Percentiles rank a stretch among this genome's conserved stretches.
These are phyloP conservation scores for Fusarium pseudonygamai DNA, from an alignment of 2,329 filamentous ascomycete species.

Conservation along the genomic window DNA sequence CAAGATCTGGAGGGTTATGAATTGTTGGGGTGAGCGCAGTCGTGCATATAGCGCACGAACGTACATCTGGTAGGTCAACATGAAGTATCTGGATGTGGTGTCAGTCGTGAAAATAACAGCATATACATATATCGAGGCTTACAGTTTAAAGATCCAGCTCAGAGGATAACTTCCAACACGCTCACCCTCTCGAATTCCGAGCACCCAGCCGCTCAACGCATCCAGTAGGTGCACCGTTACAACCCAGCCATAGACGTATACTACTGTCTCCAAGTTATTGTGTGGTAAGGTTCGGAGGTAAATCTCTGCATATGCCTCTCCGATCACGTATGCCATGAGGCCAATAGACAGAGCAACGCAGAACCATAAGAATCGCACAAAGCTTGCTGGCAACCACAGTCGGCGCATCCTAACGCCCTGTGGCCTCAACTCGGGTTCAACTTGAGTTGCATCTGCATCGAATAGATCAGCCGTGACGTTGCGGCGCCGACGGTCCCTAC, in stretches of 20 bases:
- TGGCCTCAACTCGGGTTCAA: conserved; percentile 38
- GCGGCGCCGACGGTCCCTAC: conserved; percentile 55
- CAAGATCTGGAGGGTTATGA: conserved; percentile 71
- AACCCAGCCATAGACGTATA: conserved; percentile 77
- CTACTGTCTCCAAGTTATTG: conserved; percentile 71
- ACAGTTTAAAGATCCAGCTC: conserved; percentile 77
- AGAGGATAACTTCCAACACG: conserved; percentile 75
- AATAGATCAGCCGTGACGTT: conserved; percentile 50
- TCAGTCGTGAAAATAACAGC: conserved; percentile 17
- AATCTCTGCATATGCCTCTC: conserved; percentile 75
- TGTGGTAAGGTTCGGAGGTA: conserved; percentile 74
- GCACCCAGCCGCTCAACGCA: conserved; percentile 71
- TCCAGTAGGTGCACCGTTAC: conserved; percentile 72
- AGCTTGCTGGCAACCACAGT: conserved; percentile 71
- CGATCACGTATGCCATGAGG: conserved; percentile 72
- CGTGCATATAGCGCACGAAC: conserved; percentile 75
- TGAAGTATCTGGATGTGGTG: conserved; percentile 61
- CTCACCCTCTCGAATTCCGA: conserved; percentile 72
- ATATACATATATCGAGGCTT: conserved; percentile 41
- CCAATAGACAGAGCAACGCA: conserved; percentile 70
- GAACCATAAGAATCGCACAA: conserved; percentile 76
- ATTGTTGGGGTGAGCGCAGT: conserved; percentile 71
- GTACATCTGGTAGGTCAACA: conserved; percentile 76
- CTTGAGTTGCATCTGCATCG: conserved; percentile 49
- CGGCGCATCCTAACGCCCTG: conserved; percentile 56